Conservation (phyloP, 495 filamentous ascomycete species). For the Parathielavia hyrcaniae region DNA sequence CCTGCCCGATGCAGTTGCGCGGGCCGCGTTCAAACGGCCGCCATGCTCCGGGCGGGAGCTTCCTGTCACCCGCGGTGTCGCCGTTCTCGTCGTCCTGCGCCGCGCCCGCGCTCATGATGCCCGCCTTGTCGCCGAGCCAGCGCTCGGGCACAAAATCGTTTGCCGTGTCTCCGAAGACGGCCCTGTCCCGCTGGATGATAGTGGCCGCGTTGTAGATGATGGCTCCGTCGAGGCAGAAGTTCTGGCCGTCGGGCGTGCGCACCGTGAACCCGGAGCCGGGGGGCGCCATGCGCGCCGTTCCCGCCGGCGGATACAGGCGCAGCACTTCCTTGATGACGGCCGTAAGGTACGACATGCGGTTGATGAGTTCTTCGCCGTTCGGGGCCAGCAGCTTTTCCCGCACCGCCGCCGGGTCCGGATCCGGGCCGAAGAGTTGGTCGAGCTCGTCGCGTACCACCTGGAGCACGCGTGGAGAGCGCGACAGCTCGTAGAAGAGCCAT, state of each 20-base stretch:
- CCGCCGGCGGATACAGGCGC: conserved; percentile 42
- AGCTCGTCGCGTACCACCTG: conserved; percentile 42
- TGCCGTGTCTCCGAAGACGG: conserved; percentile 51
- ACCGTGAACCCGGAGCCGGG: conserved; percentile 29
- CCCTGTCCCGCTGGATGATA: conserved; percentile 53
- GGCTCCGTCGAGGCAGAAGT: conserved; percentile 48
- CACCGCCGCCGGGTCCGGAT: conserved; percentile 23
- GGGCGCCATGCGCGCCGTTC: conserved; percentile 32
- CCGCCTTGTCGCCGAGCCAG: conserved; percentile 49
- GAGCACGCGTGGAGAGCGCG: conserved; percentile 38
- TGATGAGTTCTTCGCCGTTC: conserved; percentile 41
- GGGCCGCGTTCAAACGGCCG: conserved; percentile 52
- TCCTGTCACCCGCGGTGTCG: not conserved
- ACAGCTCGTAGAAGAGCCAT: conserved; percentile 45
- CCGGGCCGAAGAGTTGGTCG: conserved; percentile 36
- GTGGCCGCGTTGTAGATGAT: conserved; percentile 47
- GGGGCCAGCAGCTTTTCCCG: conserved; percentile 17
- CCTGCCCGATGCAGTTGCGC: conserved; percentile 53
- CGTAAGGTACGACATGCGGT: conserved; percentile 38
- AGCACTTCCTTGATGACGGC: conserved; percentile 52
- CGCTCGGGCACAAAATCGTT: conserved; percentile 56
- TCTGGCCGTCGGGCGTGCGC: conserved; percentile 51
- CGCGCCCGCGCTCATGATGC: conserved; percentile 18
- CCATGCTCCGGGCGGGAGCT: conserved; percentile 40
- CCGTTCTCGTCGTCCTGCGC: conserved; percentile 25